These are phyloP conservation scores for Musa acuminata DNA, from an alignment of 176 grass and related monocot species.

Conservation along the genomic window DNA sequence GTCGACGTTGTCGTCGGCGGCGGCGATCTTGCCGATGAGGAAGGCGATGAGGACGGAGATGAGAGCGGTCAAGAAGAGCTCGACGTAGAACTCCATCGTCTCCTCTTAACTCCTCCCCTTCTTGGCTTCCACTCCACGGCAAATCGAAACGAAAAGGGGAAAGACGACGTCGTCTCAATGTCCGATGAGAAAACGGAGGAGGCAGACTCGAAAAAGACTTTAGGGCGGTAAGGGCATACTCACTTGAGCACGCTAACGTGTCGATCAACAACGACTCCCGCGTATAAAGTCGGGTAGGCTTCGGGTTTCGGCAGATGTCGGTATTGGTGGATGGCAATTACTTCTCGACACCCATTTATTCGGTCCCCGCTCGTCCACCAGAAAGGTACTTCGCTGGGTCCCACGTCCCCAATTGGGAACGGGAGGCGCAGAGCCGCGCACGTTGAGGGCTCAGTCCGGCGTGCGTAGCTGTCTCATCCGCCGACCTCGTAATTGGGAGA, in stretches of 20 bases:
- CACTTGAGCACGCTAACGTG: background rate
- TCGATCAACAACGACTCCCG: background rate
- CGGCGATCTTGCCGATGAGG: conserved; percentile 28
- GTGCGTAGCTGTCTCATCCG: too few species aligned
- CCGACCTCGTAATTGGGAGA: too few species aligned
- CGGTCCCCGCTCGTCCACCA: too few species aligned
- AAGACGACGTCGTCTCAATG: background rate
- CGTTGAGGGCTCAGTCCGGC: too few species aligned
- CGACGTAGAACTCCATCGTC: conserved; percentile 39
- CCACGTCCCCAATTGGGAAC: too few species aligned
- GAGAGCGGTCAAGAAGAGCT: conserved; percentile 28
- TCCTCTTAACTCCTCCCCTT: background rate
- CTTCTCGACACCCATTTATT: too few species aligned
- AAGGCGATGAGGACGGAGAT: conserved; percentile 35
- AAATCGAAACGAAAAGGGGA: background rate
- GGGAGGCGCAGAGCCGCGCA: too few species aligned
- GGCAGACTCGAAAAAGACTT: background rate
- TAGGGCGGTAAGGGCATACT: background rate
- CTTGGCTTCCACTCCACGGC: conserved; percentile 21
- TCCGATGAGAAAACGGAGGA: background rate
- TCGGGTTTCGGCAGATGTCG: too few species aligned
- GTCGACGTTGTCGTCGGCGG: too few species aligned
- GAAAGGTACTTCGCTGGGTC: too few species aligned
- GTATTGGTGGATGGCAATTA: too few species aligned
- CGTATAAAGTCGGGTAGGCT: too few species aligned